Evolutionary conservation across 495 filamentous ascomycete species (phyloP).

Genomic region (Aspergillus baeticus): DNA sequence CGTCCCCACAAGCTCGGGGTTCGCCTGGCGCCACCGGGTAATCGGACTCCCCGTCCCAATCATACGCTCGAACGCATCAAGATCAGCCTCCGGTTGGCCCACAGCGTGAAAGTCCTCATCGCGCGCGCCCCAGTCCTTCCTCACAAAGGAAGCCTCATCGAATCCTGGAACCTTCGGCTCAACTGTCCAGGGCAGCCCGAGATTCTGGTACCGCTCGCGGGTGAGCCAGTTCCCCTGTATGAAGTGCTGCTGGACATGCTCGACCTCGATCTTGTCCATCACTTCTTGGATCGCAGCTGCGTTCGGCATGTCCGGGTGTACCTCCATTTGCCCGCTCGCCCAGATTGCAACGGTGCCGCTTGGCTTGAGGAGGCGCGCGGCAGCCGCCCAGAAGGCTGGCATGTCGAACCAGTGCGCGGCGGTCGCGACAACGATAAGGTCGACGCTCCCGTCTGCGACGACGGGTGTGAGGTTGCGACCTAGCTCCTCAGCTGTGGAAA

Average conservation of each 20-base stretch:
- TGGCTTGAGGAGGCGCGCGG: conserved; percentile 49
- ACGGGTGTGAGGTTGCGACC: conserved; percentile 13
- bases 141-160: conserved; percentile 34
- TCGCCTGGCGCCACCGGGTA: conserved; percentile 49
- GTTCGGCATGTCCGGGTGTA: conserved; percentile 37
- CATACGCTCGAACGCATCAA: conserved; percentile 34
- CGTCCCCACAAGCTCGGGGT: conserved; percentile 32
- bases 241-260: conserved; percentile 33
- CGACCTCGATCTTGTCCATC: conserved; percentile 30
- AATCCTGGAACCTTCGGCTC: conserved; percentile 35
- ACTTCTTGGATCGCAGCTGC: conserved; percentile 26
- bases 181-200: conserved; percentile 52
- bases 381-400: conserved; percentile 49
- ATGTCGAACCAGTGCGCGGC: conserved; percentile 65
- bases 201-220: conserved; percentile 35
- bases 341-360: conserved; percentile 59
- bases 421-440: conserved; percentile 51
- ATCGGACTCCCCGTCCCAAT: conserved; percentile 43
- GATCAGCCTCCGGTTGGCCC: conserved; percentile 14
- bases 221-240: conserved; percentile 36
- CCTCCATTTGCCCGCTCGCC: conserved; percentile 20
- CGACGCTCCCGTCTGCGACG: conserved; percentile 35
- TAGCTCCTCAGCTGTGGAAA: conserved; percentile 47
- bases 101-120: conserved; percentile 21
- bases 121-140: conserved; percentile 38